Evolutionary conservation across 2,329 filamentous ascomycete genomes (phyloP), one percentile per base, ranked within the genome.

Genomic region (Talaromyces verruculosus): DNA sequence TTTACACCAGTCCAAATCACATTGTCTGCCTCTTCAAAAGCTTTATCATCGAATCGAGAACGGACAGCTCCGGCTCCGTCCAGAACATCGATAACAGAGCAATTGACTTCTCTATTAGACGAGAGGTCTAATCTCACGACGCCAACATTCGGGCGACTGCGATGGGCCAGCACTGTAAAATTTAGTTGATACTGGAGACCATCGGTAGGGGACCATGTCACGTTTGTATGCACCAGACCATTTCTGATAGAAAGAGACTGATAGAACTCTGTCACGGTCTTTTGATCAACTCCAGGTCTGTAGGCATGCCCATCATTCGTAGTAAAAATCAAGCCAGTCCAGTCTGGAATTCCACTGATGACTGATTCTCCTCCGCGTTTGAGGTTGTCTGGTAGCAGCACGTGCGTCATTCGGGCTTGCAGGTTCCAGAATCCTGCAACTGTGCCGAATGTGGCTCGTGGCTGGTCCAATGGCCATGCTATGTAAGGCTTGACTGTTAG

Each of bases 401-500:
- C 53, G n/a, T 68, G 60, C 41, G 53, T 66, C 11, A 45, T 63
- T 37, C 28, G 51, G 37, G 25, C 47, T 39, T 67, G 61, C 17
- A 66, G 41, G 51, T 64, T 64, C 60, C 66, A 66, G 61, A 68
- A 63, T 39, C 64, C 66, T 10, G 60, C 47, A 37, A 68, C 55
- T 17, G 66, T 66, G 33, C 64, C 64, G 30, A 68, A 68, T 5
- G 66, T 68, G 2, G 64, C 53, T 30, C 66, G 55, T 13, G 59
- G 64, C n/a, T 68, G 64, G 28, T 68, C 64, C n/a, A 68, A 30
- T 22, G 66, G 66, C 66, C 66, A 66, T 39, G 60, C 64, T 68
- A 39, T 37, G 22, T 43, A 43, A 28, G 22, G 19, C 8, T 37
- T 41, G 7, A n/a, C 37, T 10, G 37, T 41, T 43, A 55, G 39